Evolutionary conservation across 1,284 basidiomycete genomes (phyloP).

Genomic region (Thecaphora thlaspeos): DNA sequence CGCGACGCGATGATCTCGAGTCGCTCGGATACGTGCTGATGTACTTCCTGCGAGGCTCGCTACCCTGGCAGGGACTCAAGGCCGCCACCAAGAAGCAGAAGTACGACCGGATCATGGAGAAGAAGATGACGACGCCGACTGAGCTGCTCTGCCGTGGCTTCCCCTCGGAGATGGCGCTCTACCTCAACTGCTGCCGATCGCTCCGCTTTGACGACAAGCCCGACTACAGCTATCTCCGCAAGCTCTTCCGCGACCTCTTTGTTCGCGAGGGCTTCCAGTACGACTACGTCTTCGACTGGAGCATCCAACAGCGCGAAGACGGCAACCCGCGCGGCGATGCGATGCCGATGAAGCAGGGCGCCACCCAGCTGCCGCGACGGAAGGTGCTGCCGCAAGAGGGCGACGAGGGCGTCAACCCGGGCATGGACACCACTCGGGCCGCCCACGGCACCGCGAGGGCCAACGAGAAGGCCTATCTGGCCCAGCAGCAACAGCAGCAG

Average conservation of each 20-base stretch:
- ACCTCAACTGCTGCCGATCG: constrained; percentile 59
- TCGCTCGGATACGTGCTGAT: constrained; percentile 57
- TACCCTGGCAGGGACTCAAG: constrained; percentile 58
- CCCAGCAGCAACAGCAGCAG: constrained; percentile 34
- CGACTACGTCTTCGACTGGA: constrained; percentile 59
- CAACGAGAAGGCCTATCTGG: constrained; percentile 35
- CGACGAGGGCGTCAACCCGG: constrained; percentile 31
- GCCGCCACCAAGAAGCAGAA: constrained; percentile 59
- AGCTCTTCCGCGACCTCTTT: constrained; percentile 59
- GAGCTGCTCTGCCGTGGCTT: constrained; percentile 58
- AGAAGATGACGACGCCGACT: constrained; percentile 59
- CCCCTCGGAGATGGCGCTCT: constrained; percentile 58
- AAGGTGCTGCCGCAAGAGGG: constrained; percentile 52
- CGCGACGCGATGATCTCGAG: constrained; percentile 57
- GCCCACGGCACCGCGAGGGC: constrained; percentile 35
- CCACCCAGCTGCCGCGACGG: constrained; percentile 52
- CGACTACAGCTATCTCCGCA: constrained; percentile 58
- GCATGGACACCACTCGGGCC: constrained; percentile 42
- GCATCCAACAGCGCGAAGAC: constrained; percentile 56
- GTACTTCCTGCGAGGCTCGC: constrained; percentile 57
- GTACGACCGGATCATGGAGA: constrained; percentile 59
- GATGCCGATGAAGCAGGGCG: constrained; percentile 16
- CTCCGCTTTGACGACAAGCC: constrained; percentile 59
- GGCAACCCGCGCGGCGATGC: constrained; percentile 6
- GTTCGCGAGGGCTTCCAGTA: constrained; percentile 59